Evolutionary conservation across 2,329 filamentous ascomycete genomes (phyloP).

Genomic region (Arthrobotrys conoides): DNA sequence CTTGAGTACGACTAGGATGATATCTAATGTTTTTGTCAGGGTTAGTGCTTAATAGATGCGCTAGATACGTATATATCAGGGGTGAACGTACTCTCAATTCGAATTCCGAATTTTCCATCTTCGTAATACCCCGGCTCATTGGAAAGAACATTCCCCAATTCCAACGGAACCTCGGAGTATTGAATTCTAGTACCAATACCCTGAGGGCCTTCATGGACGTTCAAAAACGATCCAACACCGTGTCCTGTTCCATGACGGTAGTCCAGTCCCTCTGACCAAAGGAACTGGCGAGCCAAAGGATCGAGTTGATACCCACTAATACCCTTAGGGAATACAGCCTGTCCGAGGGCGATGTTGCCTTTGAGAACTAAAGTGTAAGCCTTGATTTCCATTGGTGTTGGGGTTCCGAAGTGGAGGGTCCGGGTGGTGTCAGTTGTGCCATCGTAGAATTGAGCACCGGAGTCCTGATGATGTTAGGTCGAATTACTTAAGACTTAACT

Average conservation of each 20-base stretch:
- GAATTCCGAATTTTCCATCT: conserved; percentile 92
- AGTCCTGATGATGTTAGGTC: conserved; percentile 72
- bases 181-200: conserved; percentile 93
- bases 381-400: conserved; percentile 85
- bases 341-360: conserved; percentile 89
- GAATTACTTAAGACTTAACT: background rate
- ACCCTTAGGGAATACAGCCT: conserved; percentile 90
- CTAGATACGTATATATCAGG: background rate
- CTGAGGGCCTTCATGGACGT: conserved; percentile 97
- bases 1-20: conserved; percentile 90
- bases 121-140: conserved; percentile 98
- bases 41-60: conserved; percentile 25
- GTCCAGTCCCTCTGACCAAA: conserved; percentile 94
- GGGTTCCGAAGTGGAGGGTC: conserved; percentile 90
- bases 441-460: conserved; percentile 94
- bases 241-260: conserved; percentile 97
- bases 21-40: conserved; percentile 70
- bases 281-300: conserved; percentile 85
- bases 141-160: conserved; percentile 93
- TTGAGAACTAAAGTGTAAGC: conserved; percentile 96
- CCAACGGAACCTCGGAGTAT: conserved; percentile 89
- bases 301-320: conserved; percentile 95
- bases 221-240: conserved; percentile 93
- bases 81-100: conserved; percentile 81
- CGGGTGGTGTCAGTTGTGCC: conserved; percentile 96